Percentiles rank a stretch among this genome's conserved stretches.
Evolutionary conservation across 31 red algal genomes (phyloP).

Genomic region (Porphyra umbilicalis): DNA sequence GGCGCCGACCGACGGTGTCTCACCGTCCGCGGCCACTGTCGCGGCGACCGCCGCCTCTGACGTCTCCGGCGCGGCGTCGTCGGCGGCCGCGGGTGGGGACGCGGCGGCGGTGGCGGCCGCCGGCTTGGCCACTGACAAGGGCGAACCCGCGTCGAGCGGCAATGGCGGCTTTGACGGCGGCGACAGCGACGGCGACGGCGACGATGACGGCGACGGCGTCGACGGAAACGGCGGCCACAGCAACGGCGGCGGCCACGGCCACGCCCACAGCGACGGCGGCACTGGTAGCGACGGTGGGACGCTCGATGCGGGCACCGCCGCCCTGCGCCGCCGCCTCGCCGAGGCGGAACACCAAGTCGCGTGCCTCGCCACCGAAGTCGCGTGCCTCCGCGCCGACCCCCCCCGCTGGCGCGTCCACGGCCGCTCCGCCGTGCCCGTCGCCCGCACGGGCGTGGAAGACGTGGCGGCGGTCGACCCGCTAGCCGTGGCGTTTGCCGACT

Average conservation of each 20-base stretch:
- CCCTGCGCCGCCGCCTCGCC: too few species aligned
- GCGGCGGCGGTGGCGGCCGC: too few species aligned
- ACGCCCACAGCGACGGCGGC: neutral
- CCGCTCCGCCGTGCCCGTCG: neutral
- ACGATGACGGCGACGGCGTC: neutral
- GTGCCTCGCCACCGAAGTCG: neutral
- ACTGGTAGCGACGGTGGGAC: too few species aligned
- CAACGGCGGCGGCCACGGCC: neutral
- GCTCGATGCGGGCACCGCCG: too few species aligned
- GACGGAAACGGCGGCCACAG: neutral
- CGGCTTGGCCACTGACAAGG: too few species aligned
- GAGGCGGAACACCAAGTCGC: neutral
- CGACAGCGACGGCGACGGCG: neutral
- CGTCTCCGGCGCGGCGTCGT: too few species aligned
- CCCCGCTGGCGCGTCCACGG: neutral
- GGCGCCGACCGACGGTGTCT: too few species aligned
- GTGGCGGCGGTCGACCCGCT: neutral
- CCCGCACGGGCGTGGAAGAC: neutral
- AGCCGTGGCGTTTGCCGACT: neutral
- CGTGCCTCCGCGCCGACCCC: neutral
- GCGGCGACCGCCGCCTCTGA: too few species aligned
- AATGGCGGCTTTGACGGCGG: slow-evolving; percentile 43
- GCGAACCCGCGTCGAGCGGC: too few species aligned
- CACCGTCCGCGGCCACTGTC: too few species aligned
- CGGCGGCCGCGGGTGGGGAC: too few species aligned